Evolutionary conservation across 768 basidiomycete genomes (phyloP).

Genomic region (Suillus plorans): DNA sequence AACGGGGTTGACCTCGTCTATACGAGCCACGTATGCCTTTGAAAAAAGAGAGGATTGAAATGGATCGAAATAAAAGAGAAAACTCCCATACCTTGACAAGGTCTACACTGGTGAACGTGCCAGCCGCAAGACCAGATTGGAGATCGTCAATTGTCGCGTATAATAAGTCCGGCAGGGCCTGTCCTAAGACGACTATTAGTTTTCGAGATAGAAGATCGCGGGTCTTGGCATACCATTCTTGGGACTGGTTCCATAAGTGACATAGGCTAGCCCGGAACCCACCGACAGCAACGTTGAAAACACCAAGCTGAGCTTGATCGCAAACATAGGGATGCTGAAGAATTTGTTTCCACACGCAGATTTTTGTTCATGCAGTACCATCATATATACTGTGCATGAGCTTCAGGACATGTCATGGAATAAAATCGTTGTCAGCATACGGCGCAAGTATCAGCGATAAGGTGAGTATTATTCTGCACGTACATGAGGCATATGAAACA

Average conservation of each 20-base stretch:
- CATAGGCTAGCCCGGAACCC: not conserved
- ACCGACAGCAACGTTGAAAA: not conserved
- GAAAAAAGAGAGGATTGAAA: not conserved
- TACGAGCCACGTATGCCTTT: constrained; percentile 7
- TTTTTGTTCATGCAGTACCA: not conserved
- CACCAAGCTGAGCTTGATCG: not conserved
- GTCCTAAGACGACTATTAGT: not conserved
- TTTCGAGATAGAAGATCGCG: not conserved
- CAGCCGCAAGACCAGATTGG: not conserved
- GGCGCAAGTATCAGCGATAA: not conserved
- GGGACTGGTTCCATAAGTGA: constrained; percentile 2
- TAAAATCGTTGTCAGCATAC: not conserved
- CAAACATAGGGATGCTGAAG: not conserved
- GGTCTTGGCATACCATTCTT: constrained; percentile 1
- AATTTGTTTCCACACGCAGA: not conserved
- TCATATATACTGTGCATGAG: not conserved
- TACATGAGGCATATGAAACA: constrained; percentile 1
- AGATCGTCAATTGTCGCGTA: constrained; percentile 3
- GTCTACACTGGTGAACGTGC: constrained; percentile 2
- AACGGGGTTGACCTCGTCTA: not conserved
- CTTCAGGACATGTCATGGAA: not conserved
- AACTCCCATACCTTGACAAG: not conserved
- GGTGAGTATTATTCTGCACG: constrained; percentile 3
- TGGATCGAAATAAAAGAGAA: not conserved
- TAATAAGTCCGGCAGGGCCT: constrained; percentile 1